phyloP scores from a whole-genome alignment of 2,329 filamentous ascomycete species.

The Ophiostoma montium region DNA sequence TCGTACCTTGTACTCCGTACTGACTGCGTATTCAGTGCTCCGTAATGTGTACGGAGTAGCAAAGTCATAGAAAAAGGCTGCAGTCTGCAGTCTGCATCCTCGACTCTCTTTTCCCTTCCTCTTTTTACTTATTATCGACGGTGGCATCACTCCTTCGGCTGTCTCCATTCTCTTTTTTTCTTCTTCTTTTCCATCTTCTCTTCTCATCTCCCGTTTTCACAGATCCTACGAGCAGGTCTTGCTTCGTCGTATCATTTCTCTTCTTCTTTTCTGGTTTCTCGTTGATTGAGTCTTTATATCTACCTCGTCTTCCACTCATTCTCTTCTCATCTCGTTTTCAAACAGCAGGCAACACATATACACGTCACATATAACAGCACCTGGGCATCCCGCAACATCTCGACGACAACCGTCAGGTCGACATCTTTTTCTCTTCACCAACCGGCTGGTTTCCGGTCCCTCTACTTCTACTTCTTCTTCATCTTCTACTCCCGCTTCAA shows the following conservation, averaged over 20 bases:
- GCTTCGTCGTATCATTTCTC: neutral
- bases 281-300: neutral
- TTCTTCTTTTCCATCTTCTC: neutral
- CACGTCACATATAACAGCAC: neutral
- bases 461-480: neutral
- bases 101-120: neutral
- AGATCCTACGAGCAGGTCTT: neutral
- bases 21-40: neutral
- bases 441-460: constrained; percentile 9
- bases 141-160: too few relatives aligned
- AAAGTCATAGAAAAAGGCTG: too few relatives aligned
- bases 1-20: too few relatives aligned
- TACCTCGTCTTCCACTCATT: neutral
- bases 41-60: too few relatives aligned
- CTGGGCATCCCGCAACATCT: neutral
- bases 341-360: too few relatives aligned
- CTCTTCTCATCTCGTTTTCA: neutral
- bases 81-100: too few relatives aligned
- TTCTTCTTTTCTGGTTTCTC: neutral
- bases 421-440: neutral
- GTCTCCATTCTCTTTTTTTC: neutral
- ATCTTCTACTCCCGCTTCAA: neutral
- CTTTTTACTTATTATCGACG: too few relatives aligned
- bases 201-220: neutral
- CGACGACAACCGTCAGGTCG: neutral